Conservation (phyloP, 2,329 filamentous ascomycete species). For the Xylaria multiplex region DNA sequence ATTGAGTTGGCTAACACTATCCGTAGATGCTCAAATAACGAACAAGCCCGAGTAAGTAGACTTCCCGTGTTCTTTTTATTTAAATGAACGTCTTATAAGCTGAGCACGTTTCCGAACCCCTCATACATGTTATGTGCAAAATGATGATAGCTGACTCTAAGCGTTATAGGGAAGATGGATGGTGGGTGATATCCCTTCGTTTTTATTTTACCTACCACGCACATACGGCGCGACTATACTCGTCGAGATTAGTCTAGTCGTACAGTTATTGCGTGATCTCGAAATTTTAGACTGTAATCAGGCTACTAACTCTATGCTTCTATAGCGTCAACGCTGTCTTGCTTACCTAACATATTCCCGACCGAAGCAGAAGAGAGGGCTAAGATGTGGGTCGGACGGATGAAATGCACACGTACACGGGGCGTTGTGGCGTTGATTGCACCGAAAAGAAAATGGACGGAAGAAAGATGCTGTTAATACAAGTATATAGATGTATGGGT, state of each 20-base stretch:
- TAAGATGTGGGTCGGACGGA: background rate
- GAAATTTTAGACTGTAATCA: no score
- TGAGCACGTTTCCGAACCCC: no score
- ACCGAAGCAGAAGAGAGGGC: background rate
- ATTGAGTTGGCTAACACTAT: constrained; percentile 17
- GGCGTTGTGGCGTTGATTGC: constrained; percentile 29
- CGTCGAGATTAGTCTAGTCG: no score
- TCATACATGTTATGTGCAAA: no score
- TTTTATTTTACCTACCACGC: no score
- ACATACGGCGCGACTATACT: no score
- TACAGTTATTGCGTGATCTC: no score
- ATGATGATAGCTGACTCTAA: no score
- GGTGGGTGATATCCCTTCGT: constrained; percentile 31
- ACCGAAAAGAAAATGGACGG: constrained; percentile 11
- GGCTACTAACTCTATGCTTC: no score
- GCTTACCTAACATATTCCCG: constrained; percentile 38
- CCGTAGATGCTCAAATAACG: constrained; percentile 48
- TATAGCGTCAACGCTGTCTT: constrained; percentile 52
- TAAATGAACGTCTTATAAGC: no score
- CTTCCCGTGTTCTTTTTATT: no score
- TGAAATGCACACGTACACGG: constrained; percentile 9
- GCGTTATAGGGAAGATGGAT: constrained; percentile 38
- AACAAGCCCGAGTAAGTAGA: constrained; percentile 56
- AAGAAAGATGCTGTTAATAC: background rate
- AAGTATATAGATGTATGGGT: background rate